A percentile compares a stretch with the other conserved stretches of the same genome.
Conservation (phyloP, 495 filamentous ascomycete genomes). For the Tuber brumale region DNA sequence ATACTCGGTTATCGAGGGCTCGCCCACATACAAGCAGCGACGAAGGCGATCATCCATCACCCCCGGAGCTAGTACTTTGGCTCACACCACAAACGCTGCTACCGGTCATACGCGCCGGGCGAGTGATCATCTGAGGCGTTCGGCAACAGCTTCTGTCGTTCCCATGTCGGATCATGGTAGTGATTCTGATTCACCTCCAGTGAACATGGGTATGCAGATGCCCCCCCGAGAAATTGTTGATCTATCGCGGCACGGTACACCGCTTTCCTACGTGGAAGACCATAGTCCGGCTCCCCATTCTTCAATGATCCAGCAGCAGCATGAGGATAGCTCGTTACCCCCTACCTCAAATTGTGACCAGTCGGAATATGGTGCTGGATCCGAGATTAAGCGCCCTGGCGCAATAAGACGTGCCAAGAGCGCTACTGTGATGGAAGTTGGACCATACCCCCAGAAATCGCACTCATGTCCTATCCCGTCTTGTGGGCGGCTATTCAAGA, state of each 20-base stretch:
- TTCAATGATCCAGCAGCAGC: slow-evolving; percentile 49
- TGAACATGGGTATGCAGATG: slow-evolving; percentile 39
- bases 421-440: slow-evolving; percentile 92
- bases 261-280: slow-evolving; percentile 70
- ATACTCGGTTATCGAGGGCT: slow-evolving; percentile 95
- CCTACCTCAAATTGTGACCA: slow-evolving; percentile 60
- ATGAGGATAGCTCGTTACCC: slow-evolving; percentile 53
- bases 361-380: slow-evolving; percentile 53
- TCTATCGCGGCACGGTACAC: slow-evolving; percentile 82
- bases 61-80: slow-evolving; percentile 59
- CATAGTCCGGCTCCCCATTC: slow-evolving; percentile 63
- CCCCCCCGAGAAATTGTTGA: slow-evolving; percentile 76
- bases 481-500: slow-evolving; percentile 95
- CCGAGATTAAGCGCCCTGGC: slow-evolving; percentile 57
- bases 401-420: slow-evolving; percentile 85
- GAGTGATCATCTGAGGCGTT: slow-evolving; percentile 61
- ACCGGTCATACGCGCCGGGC: slow-evolving; percentile 45
- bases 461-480: slow-evolving; percentile 99
- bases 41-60: slow-evolving; percentile 86
- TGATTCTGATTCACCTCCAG: slow-evolving; percentile 35
- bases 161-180: slow-evolving; percentile 76
- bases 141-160: slow-evolving; percentile 80
- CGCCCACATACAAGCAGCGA: slow-evolving; percentile 96
- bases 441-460: slow-evolving; percentile 93
- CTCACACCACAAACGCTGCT: slow-evolving; percentile 53